Evolutionary conservation across 108 stramenopile species (phyloP).

Genomic region (Cyclotella sp.): DNA sequence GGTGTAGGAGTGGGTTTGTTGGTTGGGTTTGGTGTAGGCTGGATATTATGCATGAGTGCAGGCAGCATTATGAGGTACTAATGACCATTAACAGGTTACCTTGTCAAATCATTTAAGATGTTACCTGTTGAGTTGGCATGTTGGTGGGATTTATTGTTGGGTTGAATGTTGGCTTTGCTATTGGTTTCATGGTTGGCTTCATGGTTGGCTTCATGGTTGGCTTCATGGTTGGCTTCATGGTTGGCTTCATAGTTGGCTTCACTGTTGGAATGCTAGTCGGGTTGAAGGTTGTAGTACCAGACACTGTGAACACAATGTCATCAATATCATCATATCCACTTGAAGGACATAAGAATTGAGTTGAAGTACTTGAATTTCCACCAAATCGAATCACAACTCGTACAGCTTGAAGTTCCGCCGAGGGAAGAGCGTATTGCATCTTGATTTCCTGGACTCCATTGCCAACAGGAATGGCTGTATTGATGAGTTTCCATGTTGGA

Average conservation of each 20-base stretch:
- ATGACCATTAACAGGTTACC: too few species aligned
- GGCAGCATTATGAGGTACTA: too few species aligned
- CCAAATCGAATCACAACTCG: conserved; percentile 25
- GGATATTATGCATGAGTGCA: too few species aligned
- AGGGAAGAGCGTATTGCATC: conserved; percentile 15
- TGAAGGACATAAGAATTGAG: conserved; percentile 15
- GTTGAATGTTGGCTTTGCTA: too few species aligned
- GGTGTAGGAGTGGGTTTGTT: too few species aligned
- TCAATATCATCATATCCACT: conserved; percentile 22
- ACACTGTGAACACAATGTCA: conserved; percentile 13
- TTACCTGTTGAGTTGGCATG: background rate
- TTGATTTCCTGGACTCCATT: conserved; percentile 10
- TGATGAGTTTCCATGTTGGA: conserved; percentile 31
- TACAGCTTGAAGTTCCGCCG: conserved; percentile 22
- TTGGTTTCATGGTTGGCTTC: too few species aligned
- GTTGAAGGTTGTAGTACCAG: conserved; percentile 4
- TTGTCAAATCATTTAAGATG: background rate
- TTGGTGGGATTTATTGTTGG: too few species aligned
- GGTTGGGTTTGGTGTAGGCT: background rate
- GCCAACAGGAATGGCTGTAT: conserved; percentile 5
- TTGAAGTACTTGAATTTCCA: conserved; percentile 5
- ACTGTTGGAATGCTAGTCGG: background rate
- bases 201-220: too few species aligned
- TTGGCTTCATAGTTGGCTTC: background rate
- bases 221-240: too few species aligned